Conservation (phyloP, 352 stramenopile species). For the Phytophthora cryptogea region DNA sequence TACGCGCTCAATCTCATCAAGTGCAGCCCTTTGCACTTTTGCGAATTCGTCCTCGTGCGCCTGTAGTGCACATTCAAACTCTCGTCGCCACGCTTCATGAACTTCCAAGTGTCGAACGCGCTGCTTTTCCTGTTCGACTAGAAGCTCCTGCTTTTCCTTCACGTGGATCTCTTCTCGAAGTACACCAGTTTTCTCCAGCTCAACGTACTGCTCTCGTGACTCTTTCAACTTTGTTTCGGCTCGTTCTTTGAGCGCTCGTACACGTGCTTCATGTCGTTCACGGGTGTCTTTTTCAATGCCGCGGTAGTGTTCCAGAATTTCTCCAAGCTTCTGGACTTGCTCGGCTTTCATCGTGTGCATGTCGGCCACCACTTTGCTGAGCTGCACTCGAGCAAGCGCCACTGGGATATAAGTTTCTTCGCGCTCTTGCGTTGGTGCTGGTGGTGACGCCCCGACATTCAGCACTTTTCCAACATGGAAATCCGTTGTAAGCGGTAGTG, state of each 20-base stretch:
- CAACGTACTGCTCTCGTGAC: slow-evolving; percentile 31
- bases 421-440: slow-evolving; percentile 22
- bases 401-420: slow-evolving; percentile 81
- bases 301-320: slow-evolving; percentile 62
- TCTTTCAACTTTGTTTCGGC: slow-evolving; percentile 37
- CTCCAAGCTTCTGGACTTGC: slow-evolving; percentile 49
- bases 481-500: slow-evolving; percentile 37
- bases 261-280: slow-evolving; percentile 55
- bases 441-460: slow-evolving; percentile 9
- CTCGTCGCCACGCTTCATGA: slow-evolving; percentile 24
- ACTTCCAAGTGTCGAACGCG: slow-evolving; percentile 33
- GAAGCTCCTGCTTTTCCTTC: slow-evolving; percentile 16
- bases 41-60: slow-evolving; percentile 56
- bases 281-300: slow-evolving; percentile 63
- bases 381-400: slow-evolving; percentile 55
- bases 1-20: slow-evolving; percentile 32
- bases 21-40: slow-evolving; percentile 13
- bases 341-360: slow-evolving; percentile 82
- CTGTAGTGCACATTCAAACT: slow-evolving; percentile 45
- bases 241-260: slow-evolving; percentile 48
- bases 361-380: slow-evolving; percentile 71
- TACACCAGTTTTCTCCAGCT: slow-evolving; percentile 33
- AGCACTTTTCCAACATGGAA: slow-evolving; percentile 60
- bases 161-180: slow-evolving; percentile 23
- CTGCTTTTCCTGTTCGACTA: slow-evolving; percentile 30